phyloP scores from a whole-genome alignment of 306 rosid species.

The Cucurbita pepo region DNA sequence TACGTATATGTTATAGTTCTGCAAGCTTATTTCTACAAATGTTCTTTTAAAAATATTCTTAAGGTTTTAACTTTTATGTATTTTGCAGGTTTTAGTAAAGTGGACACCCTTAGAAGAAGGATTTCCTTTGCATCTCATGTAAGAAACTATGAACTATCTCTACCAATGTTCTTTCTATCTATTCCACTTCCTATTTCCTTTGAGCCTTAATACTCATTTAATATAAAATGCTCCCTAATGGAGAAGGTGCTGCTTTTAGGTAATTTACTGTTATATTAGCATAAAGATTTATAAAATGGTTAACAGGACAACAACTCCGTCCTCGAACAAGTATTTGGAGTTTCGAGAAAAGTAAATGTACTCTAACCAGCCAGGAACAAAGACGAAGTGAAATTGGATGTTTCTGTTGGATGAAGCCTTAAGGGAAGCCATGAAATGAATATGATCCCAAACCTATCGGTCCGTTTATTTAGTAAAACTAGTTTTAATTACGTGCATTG shows the following conservation, averaged over 20 bases:
- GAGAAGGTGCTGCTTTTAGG: not conserved
- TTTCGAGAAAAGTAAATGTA: not conserved
- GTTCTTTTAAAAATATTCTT: not conserved
- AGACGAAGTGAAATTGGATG: not conserved
- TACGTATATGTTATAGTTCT: not conserved
- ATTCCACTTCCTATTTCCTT: not conserved
- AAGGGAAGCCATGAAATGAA: not conserved
- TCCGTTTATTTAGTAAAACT: not conserved
- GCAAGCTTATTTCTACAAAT: not conserved
- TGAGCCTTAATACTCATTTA: not conserved
- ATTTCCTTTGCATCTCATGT: constrained; percentile 61
- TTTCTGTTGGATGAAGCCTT: not conserved
- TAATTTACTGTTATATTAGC: not conserved
- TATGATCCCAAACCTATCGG: not conserved
- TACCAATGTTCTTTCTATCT: not conserved
- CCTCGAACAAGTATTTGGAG: not conserved
- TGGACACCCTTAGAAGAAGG: constrained; percentile 74
- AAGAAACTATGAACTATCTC: constrained; percentile 18
- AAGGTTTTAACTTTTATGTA: constrained; percentile 8
- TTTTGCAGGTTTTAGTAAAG: constrained; percentile 49
- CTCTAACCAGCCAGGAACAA: not conserved
- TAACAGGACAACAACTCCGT: not conserved
- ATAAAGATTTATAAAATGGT: not conserved
- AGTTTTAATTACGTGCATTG: no score
- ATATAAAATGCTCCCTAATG: not conserved